A percentile compares a stretch with the other conserved stretches of the same genome.
These are phyloP conservation scores for Linum lewisii DNA, from an alignment of 345 rosid genomes.

Conservation along the genomic window DNA sequence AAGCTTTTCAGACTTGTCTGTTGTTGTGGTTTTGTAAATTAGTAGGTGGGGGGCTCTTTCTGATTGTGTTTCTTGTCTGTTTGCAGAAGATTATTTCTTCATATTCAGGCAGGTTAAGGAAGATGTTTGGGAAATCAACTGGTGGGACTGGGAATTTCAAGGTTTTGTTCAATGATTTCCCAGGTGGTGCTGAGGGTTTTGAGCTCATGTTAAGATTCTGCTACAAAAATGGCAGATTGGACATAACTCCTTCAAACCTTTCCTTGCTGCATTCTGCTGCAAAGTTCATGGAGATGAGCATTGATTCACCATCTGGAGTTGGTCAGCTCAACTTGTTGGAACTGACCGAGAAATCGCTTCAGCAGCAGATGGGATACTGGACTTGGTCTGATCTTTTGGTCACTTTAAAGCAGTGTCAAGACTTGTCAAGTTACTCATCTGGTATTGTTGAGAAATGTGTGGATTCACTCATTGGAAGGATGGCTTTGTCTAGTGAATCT, in stretches of 20 bases:
- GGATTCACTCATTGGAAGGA: constrained; percentile 53
- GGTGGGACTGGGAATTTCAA: constrained; percentile 35
- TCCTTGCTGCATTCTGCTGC: constrained; percentile 55
- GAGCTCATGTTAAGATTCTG: constrained; percentile 76
- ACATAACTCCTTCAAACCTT: constrained; percentile 46
- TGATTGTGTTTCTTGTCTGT: not conserved
- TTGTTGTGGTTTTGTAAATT: too few species aligned
- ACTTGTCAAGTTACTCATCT: constrained; percentile 21
- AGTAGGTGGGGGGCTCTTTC: not conserved
- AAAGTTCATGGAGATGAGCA: constrained; percentile 61
- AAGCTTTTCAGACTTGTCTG: not conserved
- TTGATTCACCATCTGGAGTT: constrained; percentile 20
- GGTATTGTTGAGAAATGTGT: constrained; percentile 36
- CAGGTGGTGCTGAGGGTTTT: constrained; percentile 69
- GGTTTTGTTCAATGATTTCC: constrained; percentile 77
- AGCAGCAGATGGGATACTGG: constrained; percentile 62
- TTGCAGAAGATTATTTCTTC: constrained; percentile 58
- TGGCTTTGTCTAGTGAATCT: constrained; percentile 42
- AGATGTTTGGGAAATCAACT: constrained; percentile 49
- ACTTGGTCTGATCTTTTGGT: constrained; percentile 70
- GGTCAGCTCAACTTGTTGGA: constrained; percentile 39
- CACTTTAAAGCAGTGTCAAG: constrained; percentile 59
- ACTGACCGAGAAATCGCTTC: constrained; percentile 53
- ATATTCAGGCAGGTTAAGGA: constrained; percentile 55
- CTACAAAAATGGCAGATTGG: constrained; percentile 48